Percentiles rank a stretch among this genome's conserved stretches.
phyloP scores from a whole-genome alignment of 805 yeast species.

The Cyberlindnera euphorbiae region DNA sequence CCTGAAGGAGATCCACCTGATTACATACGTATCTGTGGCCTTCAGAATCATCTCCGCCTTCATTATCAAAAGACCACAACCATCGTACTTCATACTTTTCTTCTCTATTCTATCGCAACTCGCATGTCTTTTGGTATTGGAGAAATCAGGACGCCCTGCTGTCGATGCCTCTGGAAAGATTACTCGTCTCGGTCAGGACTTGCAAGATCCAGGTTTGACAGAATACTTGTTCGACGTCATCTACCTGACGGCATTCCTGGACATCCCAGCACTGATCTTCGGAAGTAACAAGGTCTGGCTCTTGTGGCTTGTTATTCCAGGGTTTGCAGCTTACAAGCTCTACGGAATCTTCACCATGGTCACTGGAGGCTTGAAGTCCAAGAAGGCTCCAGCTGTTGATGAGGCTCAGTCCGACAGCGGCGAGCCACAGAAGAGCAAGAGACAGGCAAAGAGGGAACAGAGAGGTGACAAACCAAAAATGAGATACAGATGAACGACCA shows the following conservation, averaged over 20 bases:
- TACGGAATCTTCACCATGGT: conserved; percentile 29
- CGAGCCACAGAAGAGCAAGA: conserved; percentile 30
- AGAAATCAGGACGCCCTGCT: conserved; percentile 46
- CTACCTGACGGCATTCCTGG: conserved; percentile 47
- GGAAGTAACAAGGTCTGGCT: conserved; percentile 45
- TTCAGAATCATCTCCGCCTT: conserved; percentile 27
- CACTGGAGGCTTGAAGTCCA: conserved; percentile 17
- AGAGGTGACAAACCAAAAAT: conserved; percentile 34
- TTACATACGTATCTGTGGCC: conserved; percentile 26
- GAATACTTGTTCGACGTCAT: conserved; percentile 53
- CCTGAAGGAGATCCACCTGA: conserved; percentile 35
- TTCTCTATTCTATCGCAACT: conserved; percentile 29
- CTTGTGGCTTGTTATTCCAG: conserved; percentile 39
- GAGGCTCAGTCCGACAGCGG: conserved; percentile 1
- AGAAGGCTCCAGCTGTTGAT: neutral
- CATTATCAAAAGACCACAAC: conserved; percentile 33
- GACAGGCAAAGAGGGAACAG: conserved; percentile 37
- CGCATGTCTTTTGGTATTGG: conserved; percentile 38
- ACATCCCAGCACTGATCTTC: conserved; percentile 38
- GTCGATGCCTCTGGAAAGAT: conserved; percentile 35
- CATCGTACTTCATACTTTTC: conserved; percentile 25
- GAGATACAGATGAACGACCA: conserved; percentile 31
- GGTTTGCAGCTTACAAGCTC: conserved; percentile 41
- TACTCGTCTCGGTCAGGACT: conserved; percentile 43
- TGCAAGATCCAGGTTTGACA: conserved; percentile 42